These are phyloP conservation scores for Saturnispora mendoncae DNA, from an alignment of 805 yeast genomes.

Conservation along the genomic window DNA sequence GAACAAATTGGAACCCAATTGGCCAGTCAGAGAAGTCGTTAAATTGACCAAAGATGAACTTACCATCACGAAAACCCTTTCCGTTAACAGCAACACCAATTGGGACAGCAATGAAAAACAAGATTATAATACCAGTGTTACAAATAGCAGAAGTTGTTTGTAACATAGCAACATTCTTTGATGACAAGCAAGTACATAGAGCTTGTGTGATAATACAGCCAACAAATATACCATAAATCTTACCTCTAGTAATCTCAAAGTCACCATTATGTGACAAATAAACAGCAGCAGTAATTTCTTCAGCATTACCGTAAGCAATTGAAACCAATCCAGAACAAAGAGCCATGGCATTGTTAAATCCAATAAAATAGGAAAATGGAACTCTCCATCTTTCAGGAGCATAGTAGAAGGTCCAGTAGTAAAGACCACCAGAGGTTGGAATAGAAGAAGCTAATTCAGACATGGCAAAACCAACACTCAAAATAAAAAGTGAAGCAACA, in stretches of 20 bases:
- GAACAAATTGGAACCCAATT: constrained; percentile 46
- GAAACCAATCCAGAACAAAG: constrained; percentile 58
- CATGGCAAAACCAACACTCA: constrained; percentile 50
- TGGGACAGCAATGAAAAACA: constrained; percentile 47
- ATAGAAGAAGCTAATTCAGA: constrained; percentile 61
- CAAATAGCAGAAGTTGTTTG: constrained; percentile 40
- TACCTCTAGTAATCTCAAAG: constrained; percentile 39
- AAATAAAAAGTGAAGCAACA: constrained; percentile 45
- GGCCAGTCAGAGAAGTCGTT: constrained; percentile 55
- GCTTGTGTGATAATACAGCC: constrained; percentile 43
- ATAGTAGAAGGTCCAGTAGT: constrained; percentile 56
- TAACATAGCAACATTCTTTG: constrained; percentile 43
- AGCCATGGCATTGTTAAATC: constrained; percentile 58
- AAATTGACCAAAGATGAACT: constrained; percentile 46
- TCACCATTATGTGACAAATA: constrained; percentile 30
- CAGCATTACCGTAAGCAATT: constrained; percentile 48
- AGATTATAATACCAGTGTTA: constrained; percentile 41
- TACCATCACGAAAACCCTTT: constrained; percentile 37
- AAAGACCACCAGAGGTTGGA: constrained; percentile 64
- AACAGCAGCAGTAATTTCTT: constrained; percentile 46
- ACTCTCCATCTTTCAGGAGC: constrained; percentile 50
- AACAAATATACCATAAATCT: constrained; percentile 41
- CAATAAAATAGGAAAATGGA: constrained; percentile 50
- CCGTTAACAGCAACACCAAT: constrained; percentile 42
- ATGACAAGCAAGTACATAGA: constrained; percentile 44